Conservation (phyloP, 2,329 filamentous ascomycete genomes). For the Phialophora chinensis region DNA sequence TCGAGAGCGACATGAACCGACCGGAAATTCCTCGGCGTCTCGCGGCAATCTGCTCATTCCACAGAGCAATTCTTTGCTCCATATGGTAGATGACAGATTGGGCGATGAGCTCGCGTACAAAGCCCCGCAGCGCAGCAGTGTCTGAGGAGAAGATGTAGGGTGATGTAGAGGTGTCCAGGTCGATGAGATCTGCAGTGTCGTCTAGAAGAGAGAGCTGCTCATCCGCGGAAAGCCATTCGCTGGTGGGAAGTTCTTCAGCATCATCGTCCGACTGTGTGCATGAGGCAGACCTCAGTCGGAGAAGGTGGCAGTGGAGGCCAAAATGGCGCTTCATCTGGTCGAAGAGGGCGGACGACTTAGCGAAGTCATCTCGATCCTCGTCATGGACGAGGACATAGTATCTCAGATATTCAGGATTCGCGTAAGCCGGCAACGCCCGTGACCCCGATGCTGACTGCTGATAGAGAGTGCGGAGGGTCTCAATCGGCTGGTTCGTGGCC, state of each 20-base stretch:
- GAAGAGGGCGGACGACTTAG: slow-evolving; percentile 85
- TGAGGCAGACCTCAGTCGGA: slow-evolving; percentile 82
- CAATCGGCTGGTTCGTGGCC: slow-evolving; percentile 79
- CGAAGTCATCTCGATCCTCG: slow-evolving; percentile 92
- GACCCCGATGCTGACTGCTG: slow-evolving; percentile 80
- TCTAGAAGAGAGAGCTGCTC: slow-evolving; percentile 82
- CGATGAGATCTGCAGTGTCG: slow-evolving; percentile 59
- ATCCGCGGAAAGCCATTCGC: slow-evolving; percentile 85
- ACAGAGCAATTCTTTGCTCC: slow-evolving; percentile 87
- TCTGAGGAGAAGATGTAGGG: slow-evolving; percentile 92
- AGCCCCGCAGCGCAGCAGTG: slow-evolving; percentile 81
- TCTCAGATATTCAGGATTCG: slow-evolving; percentile 87
- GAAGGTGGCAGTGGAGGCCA: slow-evolving; percentile 89
- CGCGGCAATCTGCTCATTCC: slow-evolving; percentile 98
- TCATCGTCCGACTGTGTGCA: slow-evolving; percentile 90
- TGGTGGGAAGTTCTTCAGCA: slow-evolving; percentile 77
- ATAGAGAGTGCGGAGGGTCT: slow-evolving; percentile 84
- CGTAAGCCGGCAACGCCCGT: slow-evolving; percentile 77
- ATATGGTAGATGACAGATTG: slow-evolving; percentile 95
- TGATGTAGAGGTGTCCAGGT: slow-evolving; percentile 70
- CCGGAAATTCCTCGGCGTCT: slow-evolving; percentile 85
- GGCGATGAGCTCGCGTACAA: slow-evolving; percentile 92
- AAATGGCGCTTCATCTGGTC: slow-evolving; percentile 99
- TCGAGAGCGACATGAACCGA: slow-evolving; percentile 91
- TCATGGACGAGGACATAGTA: slow-evolving; percentile 98